Percentiles rank a stretch among this genome's conserved stretches.
Conservation (phyloP, 495 filamentous ascomycete genomes). For the Xylaria intraflava region DNA sequence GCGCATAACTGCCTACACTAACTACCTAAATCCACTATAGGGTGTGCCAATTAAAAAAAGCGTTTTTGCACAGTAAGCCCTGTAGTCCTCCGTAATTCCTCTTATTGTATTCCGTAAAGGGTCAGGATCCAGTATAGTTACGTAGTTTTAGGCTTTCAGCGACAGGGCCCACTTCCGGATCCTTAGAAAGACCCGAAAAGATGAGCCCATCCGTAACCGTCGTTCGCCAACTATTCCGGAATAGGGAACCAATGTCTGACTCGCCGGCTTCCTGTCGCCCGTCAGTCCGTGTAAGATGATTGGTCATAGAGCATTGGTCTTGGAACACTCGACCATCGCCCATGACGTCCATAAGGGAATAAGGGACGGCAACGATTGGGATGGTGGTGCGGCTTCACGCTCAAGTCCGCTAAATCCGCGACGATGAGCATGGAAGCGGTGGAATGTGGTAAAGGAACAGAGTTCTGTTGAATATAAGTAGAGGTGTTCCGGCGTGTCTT, state of each 20-base stretch:
- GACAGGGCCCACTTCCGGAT: not conserved
- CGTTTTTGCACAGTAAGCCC: too few species aligned
- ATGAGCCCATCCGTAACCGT: not conserved
- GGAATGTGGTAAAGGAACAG: not conserved
- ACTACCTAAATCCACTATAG: too few species aligned
- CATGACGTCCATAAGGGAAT: too few species aligned
- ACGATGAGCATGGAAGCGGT: not conserved
- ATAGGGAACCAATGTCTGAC: slow-evolving; percentile 5
- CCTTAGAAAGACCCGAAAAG: not conserved
- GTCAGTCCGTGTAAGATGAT: slow-evolving; percentile 9
- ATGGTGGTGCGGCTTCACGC: not conserved
- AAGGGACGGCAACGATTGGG: not conserved
- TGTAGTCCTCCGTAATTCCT: too few species aligned
- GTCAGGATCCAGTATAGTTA: too few species aligned
- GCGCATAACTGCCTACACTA: too few species aligned
- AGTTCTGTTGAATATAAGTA: slow-evolving; percentile 1
- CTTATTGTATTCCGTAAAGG: too few species aligned
- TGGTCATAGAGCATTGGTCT: not conserved
- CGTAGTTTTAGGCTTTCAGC: too few species aligned
- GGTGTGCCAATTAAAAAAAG: too few species aligned
- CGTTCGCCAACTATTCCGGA: not conserved
- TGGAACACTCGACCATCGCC: too few species aligned
- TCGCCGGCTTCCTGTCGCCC: not conserved
- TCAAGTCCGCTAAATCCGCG: slow-evolving; percentile 8
- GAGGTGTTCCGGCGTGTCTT: not conserved